A percentile compares a stretch with the other conserved stretches of the same genome.
Conservation (phyloP, 2,329 filamentous ascomycete genomes). For the Thelonectria rubi region DNA sequence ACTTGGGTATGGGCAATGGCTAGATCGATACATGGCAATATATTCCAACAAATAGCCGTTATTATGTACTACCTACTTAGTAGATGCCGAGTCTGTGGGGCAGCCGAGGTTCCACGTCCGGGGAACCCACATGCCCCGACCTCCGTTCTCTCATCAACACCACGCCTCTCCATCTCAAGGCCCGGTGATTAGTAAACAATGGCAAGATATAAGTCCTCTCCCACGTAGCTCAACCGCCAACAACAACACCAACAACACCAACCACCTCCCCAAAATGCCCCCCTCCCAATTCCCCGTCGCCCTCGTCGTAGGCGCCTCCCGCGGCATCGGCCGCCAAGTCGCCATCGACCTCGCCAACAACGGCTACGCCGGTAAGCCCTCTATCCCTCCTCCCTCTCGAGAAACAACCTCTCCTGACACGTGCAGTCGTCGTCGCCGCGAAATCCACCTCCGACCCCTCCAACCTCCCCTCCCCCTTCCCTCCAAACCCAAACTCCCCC, state of each 20-base stretch:
- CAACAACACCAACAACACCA: neutral
- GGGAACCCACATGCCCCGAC: too few species aligned
- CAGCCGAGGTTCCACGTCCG: too few species aligned
- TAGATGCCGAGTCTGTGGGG: too few species aligned
- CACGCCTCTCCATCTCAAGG: too few species aligned
- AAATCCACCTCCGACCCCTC: slow-evolving; percentile 75
- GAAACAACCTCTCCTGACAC: neutral
- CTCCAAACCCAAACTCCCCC: slow-evolving; percentile 78
- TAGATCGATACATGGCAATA: too few species aligned
- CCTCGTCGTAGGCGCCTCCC: slow-evolving; percentile 77
- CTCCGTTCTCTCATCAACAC: too few species aligned
- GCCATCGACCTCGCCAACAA: slow-evolving; percentile 78
- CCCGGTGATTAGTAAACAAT: too few species aligned
- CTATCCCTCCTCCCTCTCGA: neutral
- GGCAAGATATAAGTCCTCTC: slow-evolving; percentile 3
- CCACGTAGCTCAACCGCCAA: neutral
- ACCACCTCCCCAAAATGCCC: neutral
- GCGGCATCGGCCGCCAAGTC: slow-evolving; percentile 83
- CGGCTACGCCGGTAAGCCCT: slow-evolving; percentile 70
- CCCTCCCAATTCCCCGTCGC: slow-evolving; percentile 63
- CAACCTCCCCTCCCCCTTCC: slow-evolving; percentile 64
- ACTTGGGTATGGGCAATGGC: too few species aligned
- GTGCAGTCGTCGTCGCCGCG: slow-evolving; percentile 75
- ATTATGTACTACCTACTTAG: too few species aligned
- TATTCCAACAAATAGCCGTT: too few species aligned